Conservation (phyloP, 208 protist genomes). For the Tritrichomonas foetus region DNA sequence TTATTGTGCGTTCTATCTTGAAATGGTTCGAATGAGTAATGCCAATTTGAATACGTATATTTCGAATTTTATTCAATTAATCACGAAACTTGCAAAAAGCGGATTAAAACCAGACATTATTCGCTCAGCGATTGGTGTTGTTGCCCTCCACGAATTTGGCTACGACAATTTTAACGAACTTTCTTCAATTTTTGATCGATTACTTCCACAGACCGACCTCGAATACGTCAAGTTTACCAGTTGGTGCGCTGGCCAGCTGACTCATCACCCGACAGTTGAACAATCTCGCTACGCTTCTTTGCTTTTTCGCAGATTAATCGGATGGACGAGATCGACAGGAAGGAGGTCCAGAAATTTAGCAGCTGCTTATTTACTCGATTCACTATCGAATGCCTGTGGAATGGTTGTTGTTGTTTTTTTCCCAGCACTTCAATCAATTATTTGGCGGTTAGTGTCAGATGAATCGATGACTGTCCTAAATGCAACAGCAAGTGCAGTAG, state of each 20-base stretch:
- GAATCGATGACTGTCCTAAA: not conserved
- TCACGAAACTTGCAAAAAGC: not conserved
- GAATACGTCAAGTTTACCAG: slow-evolving; percentile 35
- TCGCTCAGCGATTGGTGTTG: not conserved
- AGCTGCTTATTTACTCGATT: not conserved
- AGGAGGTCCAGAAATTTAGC: not conserved
- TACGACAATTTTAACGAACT: not conserved
- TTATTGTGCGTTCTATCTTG: not conserved
- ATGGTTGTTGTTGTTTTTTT: not conserved
- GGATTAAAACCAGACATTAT: not conserved
- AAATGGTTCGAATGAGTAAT: slow-evolving; percentile 32
- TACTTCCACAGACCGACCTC: not conserved
- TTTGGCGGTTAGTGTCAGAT: not conserved
- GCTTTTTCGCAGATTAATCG: not conserved
- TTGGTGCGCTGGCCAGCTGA: not conserved
- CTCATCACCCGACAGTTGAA: not conserved
- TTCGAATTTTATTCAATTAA: not conserved
- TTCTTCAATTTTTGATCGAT: not conserved
- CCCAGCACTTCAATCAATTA: not conserved
- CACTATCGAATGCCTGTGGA: not conserved
- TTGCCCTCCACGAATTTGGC: not conserved
- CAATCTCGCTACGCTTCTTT: not conserved
- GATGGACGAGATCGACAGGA: not conserved
- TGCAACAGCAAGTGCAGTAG: not conserved
- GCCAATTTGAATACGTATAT: not conserved